Base-by-base conservation (phyloP, 2,329 filamentous ascomycete genomes). In the Cordyceps cicadae region DNA sequence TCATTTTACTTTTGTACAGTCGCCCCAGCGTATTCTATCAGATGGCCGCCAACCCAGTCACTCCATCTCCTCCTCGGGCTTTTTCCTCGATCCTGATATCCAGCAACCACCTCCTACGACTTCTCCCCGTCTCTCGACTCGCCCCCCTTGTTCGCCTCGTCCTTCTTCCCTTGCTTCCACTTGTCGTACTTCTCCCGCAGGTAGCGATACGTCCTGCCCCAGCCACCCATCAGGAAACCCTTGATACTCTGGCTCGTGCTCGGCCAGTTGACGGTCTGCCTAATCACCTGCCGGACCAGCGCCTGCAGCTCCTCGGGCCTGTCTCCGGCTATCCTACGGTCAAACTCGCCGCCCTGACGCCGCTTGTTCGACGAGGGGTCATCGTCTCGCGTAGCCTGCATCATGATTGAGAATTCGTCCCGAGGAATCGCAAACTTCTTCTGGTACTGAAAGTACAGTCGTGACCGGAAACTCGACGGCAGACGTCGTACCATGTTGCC, bases 401-500 rank as follows among this genome's bases (percentile, higher is more conserved):
- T 87, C 86, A 97, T 92, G 68, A 85, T 82, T 68, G 89, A 80
- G 72, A 96, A 99, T 60, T 96, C 91, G 5, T 84, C 82, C 17
- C 86, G 86, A 0, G 93, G 91, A 49, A 99, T 94, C 60, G 84
- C 82, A 69, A 92, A 95, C 69, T 96, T 93, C 71, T 88, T 87
- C 72, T 96, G 92, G 73, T 97, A 99, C 68, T 92, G 87, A 73
- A 96, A 96, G 76, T 99, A 99, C 0, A 99, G 79, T 62, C 91
- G 92, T 59, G 89, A 85, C 43, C 94, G 85, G 80, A 99, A 97
- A 6, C 86, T 81, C 67, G 88, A 88, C 4, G 94, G 94, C 12
- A 99, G 79, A 14, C 94, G 87, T 5, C 94, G 86, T 11, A 99
- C 93, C 90, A 99, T 99, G 74, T 99, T 99, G 19, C 90, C 91